These are phyloP conservation scores for Xylaria sp. DNA, from an alignment of 2,329 filamentous ascomycete genomes.

Conservation along the genomic window DNA sequence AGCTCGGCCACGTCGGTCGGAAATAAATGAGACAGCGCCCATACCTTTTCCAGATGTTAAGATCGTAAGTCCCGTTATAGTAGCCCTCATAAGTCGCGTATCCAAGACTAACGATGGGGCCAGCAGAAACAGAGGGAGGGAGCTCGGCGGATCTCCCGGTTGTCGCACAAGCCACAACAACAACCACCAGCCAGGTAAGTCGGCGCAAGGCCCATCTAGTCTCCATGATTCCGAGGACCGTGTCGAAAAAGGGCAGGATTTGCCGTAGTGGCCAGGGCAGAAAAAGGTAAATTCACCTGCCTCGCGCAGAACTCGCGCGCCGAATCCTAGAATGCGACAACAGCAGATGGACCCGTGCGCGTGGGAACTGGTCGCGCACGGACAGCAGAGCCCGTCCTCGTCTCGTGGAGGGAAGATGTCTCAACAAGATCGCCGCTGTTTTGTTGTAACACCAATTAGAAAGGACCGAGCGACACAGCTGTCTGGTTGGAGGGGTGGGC, in stretches of 20 bases:
- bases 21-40: conserved; percentile 22
- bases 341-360: background rate
- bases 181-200: conserved; percentile 17
- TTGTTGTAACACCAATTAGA: conserved; percentile 10
- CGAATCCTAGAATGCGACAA: conserved; percentile 12
- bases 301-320: background rate
- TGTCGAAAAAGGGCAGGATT: conserved; percentile 4
- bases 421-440: conserved; percentile 14
- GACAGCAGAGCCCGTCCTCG: background rate
- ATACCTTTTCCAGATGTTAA: conserved; percentile 48
- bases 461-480: conserved; percentile 1
- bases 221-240: conserved; percentile 11
- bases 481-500: background rate
- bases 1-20: background rate
- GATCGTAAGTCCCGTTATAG: conserved; percentile 43
- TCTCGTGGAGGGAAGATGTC: background rate
- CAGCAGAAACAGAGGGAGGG: conserved; percentile 25
- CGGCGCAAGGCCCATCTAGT: background rate
- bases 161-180: conserved; percentile 13
- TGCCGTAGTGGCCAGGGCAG: background rate
- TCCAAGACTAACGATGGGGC: conserved; percentile 41
- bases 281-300: background rate
- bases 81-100: conserved; percentile 46
- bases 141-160: background rate
- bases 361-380: conserved; percentile 10